Conservation (phyloP, 1,139 yeast species). For the Saccharomyces hybrid region DNA sequence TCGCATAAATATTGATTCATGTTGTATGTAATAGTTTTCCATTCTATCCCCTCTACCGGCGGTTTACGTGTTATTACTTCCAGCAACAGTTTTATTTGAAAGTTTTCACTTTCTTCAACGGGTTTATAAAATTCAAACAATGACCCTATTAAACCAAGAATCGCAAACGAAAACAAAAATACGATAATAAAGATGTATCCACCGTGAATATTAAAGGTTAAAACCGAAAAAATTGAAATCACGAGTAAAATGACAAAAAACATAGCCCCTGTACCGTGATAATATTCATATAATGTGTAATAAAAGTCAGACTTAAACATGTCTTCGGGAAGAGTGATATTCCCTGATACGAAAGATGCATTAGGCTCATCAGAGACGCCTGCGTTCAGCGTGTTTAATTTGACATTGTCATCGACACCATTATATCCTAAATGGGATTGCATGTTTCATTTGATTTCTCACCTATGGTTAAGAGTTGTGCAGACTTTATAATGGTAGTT, state of each 20-base stretch:
- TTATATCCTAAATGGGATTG: background rate
- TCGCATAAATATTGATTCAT: background rate
- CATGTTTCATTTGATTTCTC: background rate
- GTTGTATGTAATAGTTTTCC: background rate
- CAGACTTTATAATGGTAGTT: background rate
- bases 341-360: background rate
- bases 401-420: background rate
- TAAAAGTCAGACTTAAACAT: background rate
- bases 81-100: background rate
- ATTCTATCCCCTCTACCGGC: background rate
- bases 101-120: background rate
- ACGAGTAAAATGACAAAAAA: too few relatives aligned
- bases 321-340: background rate
- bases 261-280: background rate
- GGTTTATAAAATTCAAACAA: background rate
- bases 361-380: background rate
- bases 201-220: too few relatives aligned
- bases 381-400: background rate
- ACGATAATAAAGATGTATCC: too few relatives aligned
- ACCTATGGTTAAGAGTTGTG: background rate
- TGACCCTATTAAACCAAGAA: too few relatives aligned
- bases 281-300: background rate
- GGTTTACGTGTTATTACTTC: background rate
- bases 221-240: too few relatives aligned
- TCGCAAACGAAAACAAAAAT: too few relatives aligned